These are phyloP conservation scores for Thuja plicata DNA, from an alignment of 83 land plant genomes.

Conservation along the genomic window DNA sequence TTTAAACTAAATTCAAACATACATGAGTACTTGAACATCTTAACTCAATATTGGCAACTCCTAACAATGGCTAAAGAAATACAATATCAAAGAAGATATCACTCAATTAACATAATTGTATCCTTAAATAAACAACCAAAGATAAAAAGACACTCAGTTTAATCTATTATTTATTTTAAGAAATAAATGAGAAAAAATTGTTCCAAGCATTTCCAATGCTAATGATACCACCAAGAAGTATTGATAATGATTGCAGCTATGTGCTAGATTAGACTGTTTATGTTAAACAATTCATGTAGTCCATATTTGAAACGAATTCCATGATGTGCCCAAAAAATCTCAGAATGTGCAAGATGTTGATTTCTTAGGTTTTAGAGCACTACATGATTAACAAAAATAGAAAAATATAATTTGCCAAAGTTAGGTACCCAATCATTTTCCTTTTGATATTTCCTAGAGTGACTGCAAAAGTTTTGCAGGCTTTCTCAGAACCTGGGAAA, in stretches of 20 bases:
- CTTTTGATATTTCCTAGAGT: background rate
- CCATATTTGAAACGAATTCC: background rate
- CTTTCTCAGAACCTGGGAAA: background rate
- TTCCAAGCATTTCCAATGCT: no score
- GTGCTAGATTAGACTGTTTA: background rate
- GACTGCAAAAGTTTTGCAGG: background rate
- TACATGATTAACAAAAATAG: background rate
- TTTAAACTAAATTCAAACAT: no score
- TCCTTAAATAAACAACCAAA: background rate
- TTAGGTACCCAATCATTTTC: background rate
- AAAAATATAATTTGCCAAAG: background rate
- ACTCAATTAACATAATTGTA: background rate
- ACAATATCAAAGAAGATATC: background rate
- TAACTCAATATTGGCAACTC: no score
- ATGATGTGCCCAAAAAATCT: background rate
- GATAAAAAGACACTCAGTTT: background rate
- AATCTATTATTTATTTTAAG: background rate
- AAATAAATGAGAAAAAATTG: background rate
- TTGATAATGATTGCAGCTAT: background rate
- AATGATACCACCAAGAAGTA: background rate
- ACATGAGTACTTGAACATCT: no score
- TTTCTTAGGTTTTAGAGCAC: background rate
- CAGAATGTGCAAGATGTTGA: background rate
- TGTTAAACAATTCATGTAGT: background rate
- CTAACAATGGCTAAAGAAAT: background rate